Evolutionary conservation across 2,329 filamentous ascomycete genomes (phyloP).

Genomic region (Botrytis sinoallii): DNA sequence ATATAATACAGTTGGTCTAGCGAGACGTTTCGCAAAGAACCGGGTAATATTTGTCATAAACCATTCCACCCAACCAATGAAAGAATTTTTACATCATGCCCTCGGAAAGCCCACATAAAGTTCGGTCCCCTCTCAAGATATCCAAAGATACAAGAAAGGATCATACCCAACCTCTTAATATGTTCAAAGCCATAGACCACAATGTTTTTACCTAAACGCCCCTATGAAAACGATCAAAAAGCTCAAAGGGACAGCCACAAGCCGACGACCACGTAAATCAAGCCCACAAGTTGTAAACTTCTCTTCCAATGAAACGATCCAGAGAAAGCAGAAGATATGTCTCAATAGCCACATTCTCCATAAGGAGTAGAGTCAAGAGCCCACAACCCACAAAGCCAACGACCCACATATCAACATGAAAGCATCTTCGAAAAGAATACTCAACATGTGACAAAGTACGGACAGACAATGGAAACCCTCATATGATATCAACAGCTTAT

Average conservation of each 20-base stretch:
- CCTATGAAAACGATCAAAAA: conserved; percentile 33
- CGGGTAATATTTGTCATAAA: conserved; percentile 10
- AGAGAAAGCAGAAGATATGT: conserved; percentile 29
- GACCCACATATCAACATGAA: conserved; percentile 35
- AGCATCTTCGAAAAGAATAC: conserved; percentile 23
- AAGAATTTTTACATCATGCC: conserved; percentile 26
- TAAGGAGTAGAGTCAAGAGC: conserved; percentile 40
- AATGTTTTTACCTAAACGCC: conserved; percentile 33
- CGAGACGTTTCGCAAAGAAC: conserved; percentile 12
- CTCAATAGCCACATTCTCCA: conserved; percentile 40
- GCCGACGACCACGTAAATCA: conserved; percentile 37
- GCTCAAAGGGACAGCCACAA: conserved; percentile 35
- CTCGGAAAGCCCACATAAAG: conserved; percentile 37
- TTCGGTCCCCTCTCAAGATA: conserved; percentile 37
- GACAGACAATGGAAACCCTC: conserved; percentile 27
- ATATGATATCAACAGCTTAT: conserved; percentile 26
- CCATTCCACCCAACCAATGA: conserved; percentile 5
- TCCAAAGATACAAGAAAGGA: conserved; percentile 33
- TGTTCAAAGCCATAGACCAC: conserved; percentile 36
- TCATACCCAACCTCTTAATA: conserved; percentile 37
- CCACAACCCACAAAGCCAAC: conserved; percentile 40
- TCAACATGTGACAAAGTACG: conserved; percentile 32
- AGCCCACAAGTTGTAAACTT: conserved; percentile 35
- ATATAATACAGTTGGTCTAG: conserved; percentile 18
- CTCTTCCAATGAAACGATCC: conserved; percentile 2